A percentile compares a stretch with the other conserved stretches of the same genome.
These are phyloP conservation scores for Geosmithia flava DNA, from an alignment of 2,329 filamentous ascomycete species.

Conservation along the genomic window DNA sequence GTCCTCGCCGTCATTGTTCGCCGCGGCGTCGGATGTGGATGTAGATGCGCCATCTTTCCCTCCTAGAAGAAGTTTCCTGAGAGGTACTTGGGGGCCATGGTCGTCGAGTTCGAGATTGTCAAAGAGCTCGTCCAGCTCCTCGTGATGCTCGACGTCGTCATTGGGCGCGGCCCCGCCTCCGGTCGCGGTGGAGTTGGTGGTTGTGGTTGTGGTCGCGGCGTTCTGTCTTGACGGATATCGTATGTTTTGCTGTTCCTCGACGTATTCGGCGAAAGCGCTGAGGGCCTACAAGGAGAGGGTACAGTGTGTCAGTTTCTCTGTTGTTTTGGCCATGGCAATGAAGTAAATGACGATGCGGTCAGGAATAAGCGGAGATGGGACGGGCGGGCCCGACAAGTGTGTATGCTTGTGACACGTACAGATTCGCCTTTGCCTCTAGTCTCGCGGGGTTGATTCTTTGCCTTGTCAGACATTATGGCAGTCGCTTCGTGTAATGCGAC, in stretches of 20 bases:
- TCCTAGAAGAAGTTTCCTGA: conserved; percentile 67
- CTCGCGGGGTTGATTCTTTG: conserved; percentile 57
- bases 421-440: conserved; percentile 71
- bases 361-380: no score
- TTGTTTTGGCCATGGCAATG: no score
- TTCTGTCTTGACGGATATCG: conserved; percentile 38
- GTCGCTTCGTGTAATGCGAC: conserved; percentile 4
- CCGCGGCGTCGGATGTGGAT: no score
- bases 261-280: conserved; percentile 95
- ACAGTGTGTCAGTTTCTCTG: not conserved
- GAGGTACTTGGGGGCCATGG: conserved; percentile 47
- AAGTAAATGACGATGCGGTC: no score
- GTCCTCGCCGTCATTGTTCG: not conserved
- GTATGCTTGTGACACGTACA: conserved; percentile 31
- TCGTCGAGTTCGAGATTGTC: conserved; percentile 78
- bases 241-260: conserved; percentile 80
- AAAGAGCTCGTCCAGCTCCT: conserved; percentile 85
- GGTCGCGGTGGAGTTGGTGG: conserved; percentile 2
- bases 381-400: not conserved
- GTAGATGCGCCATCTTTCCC: conserved; percentile 3
- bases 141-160: conserved; percentile 40
- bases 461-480: conserved; percentile 38
- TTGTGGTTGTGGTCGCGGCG: conserved; percentile 2
- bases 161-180: conserved; percentile 9
- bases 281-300: conserved; percentile 43